Evolutionary conservation across 768 basidiomycete genomes (phyloP).

Genomic region (Gloeostereum incarnatum): DNA sequence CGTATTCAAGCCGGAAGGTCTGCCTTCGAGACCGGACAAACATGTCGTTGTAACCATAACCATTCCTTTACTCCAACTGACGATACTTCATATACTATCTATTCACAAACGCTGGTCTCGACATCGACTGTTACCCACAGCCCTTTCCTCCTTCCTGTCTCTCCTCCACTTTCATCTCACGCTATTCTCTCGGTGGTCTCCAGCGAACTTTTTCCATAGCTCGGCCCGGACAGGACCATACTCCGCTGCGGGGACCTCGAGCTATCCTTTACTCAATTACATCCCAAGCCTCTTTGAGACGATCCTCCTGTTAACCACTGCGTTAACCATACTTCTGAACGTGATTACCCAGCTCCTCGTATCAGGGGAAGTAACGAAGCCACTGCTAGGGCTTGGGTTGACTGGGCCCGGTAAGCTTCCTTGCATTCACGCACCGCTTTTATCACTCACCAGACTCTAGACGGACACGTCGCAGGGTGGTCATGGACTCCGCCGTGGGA

Average conservation of each 20-base stretch:
- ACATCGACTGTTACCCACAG: conserved; percentile 67
- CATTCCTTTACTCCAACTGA: conserved; percentile 66
- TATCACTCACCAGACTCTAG: not conserved
- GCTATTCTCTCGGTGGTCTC: conserved; percentile 33
- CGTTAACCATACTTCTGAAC: conserved; percentile 53
- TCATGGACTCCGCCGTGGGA: conserved; percentile 39
- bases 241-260: conserved; percentile 4
- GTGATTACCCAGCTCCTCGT: conserved; percentile 57
- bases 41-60: conserved; percentile 67
- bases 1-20: conserved; percentile 26
- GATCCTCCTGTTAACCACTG: conserved; percentile 42
- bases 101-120: conserved; percentile 51
- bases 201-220: conserved; percentile 10
- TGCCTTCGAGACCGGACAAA: conserved; percentile 59
- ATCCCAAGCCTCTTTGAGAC: conserved; percentile 69
- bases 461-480: conserved; percentile 9
- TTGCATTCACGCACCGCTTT: too few species aligned
- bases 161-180: conserved; percentile 63
- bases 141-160: conserved; percentile 46
- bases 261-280: conserved; percentile 66
- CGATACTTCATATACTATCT: conserved; percentile 58
- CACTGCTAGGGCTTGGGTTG: conserved; percentile 46
- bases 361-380: conserved; percentile 46
- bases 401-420: conserved; percentile 5
- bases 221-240: conserved; percentile 3